Percentiles rank a stretch among this genome's conserved stretches.
These are phyloP conservation scores for Ophiocordyceps camponoti-leonardi DNA, from an alignment of 2,329 filamentous ascomycete species.

Conservation along the genomic window DNA sequence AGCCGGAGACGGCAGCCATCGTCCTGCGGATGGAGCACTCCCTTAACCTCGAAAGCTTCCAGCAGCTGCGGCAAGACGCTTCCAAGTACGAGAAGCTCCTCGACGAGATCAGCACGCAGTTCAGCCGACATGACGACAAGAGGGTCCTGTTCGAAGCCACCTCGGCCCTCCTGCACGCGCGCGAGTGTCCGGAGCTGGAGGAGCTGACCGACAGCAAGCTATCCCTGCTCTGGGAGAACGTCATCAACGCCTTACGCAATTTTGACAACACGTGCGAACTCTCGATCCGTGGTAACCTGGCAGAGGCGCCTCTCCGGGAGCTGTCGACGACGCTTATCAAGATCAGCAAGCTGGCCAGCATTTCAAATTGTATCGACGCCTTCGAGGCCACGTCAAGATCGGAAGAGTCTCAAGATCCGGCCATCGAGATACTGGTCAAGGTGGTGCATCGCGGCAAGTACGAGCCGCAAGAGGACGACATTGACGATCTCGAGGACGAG, in stretches of 20 bases:
- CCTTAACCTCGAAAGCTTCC: slow-evolving; percentile 74
- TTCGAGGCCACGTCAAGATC: slow-evolving; percentile 46
- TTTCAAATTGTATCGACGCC: slow-evolving; percentile 59
- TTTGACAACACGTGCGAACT: slow-evolving; percentile 57
- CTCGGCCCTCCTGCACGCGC: slow-evolving; percentile 66
- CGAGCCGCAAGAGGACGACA: slow-evolving; percentile 48
- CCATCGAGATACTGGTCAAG: slow-evolving; percentile 54
- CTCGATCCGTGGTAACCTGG: slow-evolving; percentile 51
- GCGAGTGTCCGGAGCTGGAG: slow-evolving; percentile 73
- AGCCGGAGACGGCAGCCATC: slow-evolving; percentile 67
- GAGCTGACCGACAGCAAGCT: slow-evolving; percentile 72
- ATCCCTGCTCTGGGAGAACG: slow-evolving; percentile 71
- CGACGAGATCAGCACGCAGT: slow-evolving; percentile 87
- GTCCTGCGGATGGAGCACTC: slow-evolving; percentile 76
- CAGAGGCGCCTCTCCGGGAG: slow-evolving; percentile 45
- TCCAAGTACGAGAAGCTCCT: slow-evolving; percentile 65
- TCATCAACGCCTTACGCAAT: slow-evolving; percentile 53
- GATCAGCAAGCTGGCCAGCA: slow-evolving; percentile 62
- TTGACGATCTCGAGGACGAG: slow-evolving; percentile 64
- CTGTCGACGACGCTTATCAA: slow-evolving; percentile 61
- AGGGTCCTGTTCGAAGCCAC: slow-evolving; percentile 73
- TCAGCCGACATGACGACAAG: slow-evolving; percentile 79
- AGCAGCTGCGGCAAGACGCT: slow-evolving; percentile 74
- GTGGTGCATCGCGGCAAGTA: slow-evolving; percentile 60
- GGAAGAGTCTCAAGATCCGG: slow-evolving; percentile 27